Percentiles rank a stretch among this genome's conserved stretches.
Conservation (phyloP, 2,329 filamentous ascomycete species). For the Neonectria neomacrospora region DNA sequence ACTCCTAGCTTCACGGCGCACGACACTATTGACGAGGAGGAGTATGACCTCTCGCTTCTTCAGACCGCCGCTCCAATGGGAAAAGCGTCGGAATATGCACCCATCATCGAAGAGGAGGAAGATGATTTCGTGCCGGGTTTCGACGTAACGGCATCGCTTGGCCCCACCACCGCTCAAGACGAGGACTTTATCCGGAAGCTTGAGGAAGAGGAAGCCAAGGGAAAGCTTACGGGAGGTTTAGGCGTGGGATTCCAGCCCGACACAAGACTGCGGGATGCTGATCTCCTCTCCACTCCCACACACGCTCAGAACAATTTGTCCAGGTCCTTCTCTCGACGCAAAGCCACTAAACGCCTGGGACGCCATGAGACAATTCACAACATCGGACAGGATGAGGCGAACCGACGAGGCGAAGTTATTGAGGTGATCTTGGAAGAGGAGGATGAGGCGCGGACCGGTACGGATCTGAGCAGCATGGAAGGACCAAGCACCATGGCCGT, state of each 20-base stretch:
- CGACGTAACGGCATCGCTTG: slow-evolving; percentile 59
- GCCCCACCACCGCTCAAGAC: slow-evolving; percentile 58
- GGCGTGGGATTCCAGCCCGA: slow-evolving; percentile 64
- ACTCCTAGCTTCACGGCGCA: slow-evolving; percentile 42
- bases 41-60: slow-evolving; percentile 57
- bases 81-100: slow-evolving; percentile 47
- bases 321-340: slow-evolving; percentile 55
- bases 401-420: slow-evolving; percentile 68
- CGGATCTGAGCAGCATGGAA: slow-evolving; percentile 64
- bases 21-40: slow-evolving; percentile 54
- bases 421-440: slow-evolving; percentile 62
- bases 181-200: slow-evolving; percentile 57
- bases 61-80: slow-evolving; percentile 55
- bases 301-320: slow-evolving; percentile 51
- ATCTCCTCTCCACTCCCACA: slow-evolving; percentile 57
- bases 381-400: slow-evolving; percentile 68
- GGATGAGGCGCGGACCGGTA: slow-evolving; percentile 49
- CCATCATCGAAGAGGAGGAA: slow-evolving; percentile 47
- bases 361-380: slow-evolving; percentile 58
- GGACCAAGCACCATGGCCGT: slow-evolving; percentile 51
- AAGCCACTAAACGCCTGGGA: slow-evolving; percentile 36
- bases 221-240: slow-evolving; percentile 67
- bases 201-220: slow-evolving; percentile 64
- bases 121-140: slow-evolving; percentile 51
- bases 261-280: slow-evolving; percentile 59